Conservation (phyloP, 352 stramenopile genomes). For the Discostella stelligera region DNA sequence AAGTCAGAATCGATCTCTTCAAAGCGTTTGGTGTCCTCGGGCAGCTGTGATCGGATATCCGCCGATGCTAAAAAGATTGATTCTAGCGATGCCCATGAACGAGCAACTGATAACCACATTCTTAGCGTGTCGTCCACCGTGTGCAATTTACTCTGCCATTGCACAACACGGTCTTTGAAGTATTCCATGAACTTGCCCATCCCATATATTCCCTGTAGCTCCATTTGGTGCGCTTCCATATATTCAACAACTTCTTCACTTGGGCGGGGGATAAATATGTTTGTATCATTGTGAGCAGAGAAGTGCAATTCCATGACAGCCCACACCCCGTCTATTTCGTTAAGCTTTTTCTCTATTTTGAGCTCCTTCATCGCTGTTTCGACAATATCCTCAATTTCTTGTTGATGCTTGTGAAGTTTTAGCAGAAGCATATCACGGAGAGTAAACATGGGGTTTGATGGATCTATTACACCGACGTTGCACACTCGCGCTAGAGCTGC, state of each 20-base stretch:
- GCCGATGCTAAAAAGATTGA: slow-evolving; percentile 91
- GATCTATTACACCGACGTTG: slow-evolving; percentile 89
- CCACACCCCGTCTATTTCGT: slow-evolving; percentile 89
- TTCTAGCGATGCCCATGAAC: slow-evolving; percentile 91
- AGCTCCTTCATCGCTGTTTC: slow-evolving; percentile 94
- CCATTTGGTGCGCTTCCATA: slow-evolving; percentile 92
- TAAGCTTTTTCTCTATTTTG: slow-evolving; percentile 96
- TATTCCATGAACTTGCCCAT: slow-evolving; percentile 95
- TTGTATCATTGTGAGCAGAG: slow-evolving; percentile 88
- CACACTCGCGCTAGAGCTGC: slow-evolving; percentile 90
- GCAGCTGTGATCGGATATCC: slow-evolving; percentile 91
- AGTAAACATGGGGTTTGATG: slow-evolving; percentile 87
- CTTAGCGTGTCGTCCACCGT: slow-evolving; percentile 90
- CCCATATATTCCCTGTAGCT: slow-evolving; percentile 94
- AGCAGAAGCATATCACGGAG: slow-evolving; percentile 91
- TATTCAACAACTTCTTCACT: slow-evolving; percentile 90
- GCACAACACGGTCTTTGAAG: slow-evolving; percentile 92
- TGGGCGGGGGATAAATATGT: slow-evolving; percentile 88
- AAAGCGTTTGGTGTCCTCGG: slow-evolving; percentile 88
- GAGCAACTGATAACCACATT: slow-evolving; percentile 89
- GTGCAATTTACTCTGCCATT: slow-evolving; percentile 90
- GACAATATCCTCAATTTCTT: slow-evolving; percentile 92
- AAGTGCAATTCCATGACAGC: slow-evolving; percentile 90
- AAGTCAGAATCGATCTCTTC: slow-evolving; percentile 84
- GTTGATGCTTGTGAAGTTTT: slow-evolving; percentile 90